Percentiles rank a stretch among this genome's conserved stretches.
phyloP scores from a whole-genome alignment of 306 rosid genomes.

The Cucumis melo region DNA sequence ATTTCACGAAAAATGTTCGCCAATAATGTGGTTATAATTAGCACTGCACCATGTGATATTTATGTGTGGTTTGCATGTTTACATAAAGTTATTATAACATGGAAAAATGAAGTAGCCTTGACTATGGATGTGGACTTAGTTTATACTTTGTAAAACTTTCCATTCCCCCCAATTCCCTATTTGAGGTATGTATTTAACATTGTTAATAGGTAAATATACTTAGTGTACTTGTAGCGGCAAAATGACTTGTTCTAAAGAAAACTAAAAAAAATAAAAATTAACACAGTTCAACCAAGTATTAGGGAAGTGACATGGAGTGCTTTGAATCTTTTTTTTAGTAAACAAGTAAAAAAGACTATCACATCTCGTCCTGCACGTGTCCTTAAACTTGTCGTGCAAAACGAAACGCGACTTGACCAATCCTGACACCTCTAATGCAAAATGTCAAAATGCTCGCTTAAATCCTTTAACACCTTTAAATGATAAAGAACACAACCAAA shows the following conservation, averaged over 20 bases:
- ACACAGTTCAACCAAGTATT: not conserved
- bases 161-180: not conserved
- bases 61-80: not conserved
- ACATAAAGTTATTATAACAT: not conserved
- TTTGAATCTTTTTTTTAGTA: not conserved
- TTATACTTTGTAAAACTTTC: not conserved
- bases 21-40: not conserved
- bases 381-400: too few species aligned
- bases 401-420: too few species aligned
- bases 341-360: not conserved
- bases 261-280: not conserved
- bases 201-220: not conserved
- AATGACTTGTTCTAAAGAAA: not conserved
- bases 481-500: too few species aligned
- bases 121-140: not conserved
- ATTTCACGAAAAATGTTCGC: constrained; percentile 32
- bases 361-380: too few species aligned
- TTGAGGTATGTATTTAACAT: not conserved
- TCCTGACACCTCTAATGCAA: too few species aligned
- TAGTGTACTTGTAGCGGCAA: not conserved
- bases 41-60: not conserved
- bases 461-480: too few species aligned
- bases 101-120: not conserved
- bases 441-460: too few species aligned
- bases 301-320: not conserved